Base-by-base conservation (phyloP, 331 rosid species). In the Malus hybrid region DNA sequence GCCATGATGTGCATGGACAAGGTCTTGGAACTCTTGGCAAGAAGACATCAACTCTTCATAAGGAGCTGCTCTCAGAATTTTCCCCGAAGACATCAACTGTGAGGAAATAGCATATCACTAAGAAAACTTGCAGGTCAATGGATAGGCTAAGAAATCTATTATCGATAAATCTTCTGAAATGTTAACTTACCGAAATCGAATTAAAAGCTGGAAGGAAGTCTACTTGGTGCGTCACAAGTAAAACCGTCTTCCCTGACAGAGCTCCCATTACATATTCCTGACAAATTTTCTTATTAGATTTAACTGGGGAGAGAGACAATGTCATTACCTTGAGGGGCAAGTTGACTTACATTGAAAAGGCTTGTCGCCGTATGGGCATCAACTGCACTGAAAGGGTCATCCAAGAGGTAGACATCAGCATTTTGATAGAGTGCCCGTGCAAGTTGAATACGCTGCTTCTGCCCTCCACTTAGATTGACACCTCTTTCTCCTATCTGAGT, bases 321-420 rank as follows among this genome's bases (percentile, higher is more conserved):
- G 24, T 10, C 30, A 61, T 24, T 16, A 69, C 57, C 3, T 33
- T 10, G 16, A 33, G 14, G 48, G 18, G n/a, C 34, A 67, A 11
- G 12, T 76, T 12, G 4, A 16, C 64, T 80, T 82, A 88, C 96
- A 75, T 83, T 85, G 62, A 88, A 87, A 76, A 90, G 79, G 71
- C 57, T 77, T 26, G 79, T 86, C 10, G 91, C 89, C 6, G 93
- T 90, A 20, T 90, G 87, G 30, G 91, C 93, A 86, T 90, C 96
- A 36, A 90, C 87, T 46, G 96, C 93, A 75, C 93, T 90, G 66
- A 90, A 90, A 5, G 96, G 96, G 71, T 88, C 93, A 79, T 90
- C 96, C 80, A 90, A 77, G 29, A 88, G 84, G 81, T 87, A 90
- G 66, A 87, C 28, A 71, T 90, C 93, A 34, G 89, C 90, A 79